Evolutionary conservation across 345 rosid genomes (phyloP).

Genomic region (Sapria himalayana): DNA sequence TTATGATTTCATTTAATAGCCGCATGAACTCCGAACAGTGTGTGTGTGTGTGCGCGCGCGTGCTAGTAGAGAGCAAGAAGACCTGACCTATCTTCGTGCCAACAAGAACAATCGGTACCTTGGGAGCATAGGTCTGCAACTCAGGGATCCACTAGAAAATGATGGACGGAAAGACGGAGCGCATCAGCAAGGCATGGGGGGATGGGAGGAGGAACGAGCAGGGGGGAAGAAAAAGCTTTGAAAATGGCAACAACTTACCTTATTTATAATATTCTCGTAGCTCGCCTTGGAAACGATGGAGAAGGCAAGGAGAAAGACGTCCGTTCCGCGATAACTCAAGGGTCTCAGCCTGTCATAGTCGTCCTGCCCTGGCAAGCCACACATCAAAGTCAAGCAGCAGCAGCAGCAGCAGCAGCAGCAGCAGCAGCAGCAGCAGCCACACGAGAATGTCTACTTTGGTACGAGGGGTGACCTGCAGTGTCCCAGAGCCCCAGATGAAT

Average conservation of each 20-base stretch:
- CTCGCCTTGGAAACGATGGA: slow-evolving; percentile 90
- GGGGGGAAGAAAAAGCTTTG: not conserved
- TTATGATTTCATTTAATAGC: no score
- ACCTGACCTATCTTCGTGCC: slow-evolving; percentile 40
- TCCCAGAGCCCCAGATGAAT: slow-evolving; percentile 72
- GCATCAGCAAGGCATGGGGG: no score
- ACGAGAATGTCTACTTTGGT: no score
- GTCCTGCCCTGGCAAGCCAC: slow-evolving; percentile 65
- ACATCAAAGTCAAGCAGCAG: slow-evolving; percentile 2
- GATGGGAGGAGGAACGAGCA: no score
- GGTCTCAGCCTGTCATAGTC: slow-evolving; percentile 84
- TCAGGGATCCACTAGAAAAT: slow-evolving; percentile 82
- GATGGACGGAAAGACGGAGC: no score
- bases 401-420: not conserved
- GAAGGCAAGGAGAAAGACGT: slow-evolving; percentile 76
- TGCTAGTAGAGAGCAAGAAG: slow-evolving; percentile 12
- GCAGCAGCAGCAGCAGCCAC: not conserved
- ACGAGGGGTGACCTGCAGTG: slow-evolving; percentile 39
- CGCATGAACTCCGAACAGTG: no score
- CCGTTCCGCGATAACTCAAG: slow-evolving; percentile 83
- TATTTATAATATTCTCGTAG: slow-evolving; percentile 72
- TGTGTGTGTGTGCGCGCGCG: slow-evolving; percentile 12
- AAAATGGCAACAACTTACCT: slow-evolving; percentile 18
- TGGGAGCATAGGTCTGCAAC: slow-evolving; percentile 68
- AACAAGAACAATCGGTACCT: slow-evolving; percentile 40